These are phyloP conservation scores for Porcisia hertigi DNA, from an alignment of 208 protist species.

Conservation along the genomic window DNA sequence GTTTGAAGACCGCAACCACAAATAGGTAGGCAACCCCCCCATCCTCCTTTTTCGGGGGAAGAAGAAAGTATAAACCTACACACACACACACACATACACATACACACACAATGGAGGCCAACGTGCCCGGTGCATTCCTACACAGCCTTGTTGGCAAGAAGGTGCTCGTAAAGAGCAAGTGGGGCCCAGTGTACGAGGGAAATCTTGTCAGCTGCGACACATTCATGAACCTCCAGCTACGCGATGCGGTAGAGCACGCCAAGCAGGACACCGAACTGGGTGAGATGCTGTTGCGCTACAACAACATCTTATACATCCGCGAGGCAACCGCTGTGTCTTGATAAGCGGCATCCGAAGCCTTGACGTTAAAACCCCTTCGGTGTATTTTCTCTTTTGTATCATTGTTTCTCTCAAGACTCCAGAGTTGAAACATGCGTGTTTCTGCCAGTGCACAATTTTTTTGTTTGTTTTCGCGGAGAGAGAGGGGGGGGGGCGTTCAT, in stretches of 20 bases:
- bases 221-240: constrained; percentile 98
- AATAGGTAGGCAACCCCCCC: neutral
- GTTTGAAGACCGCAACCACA: neutral
- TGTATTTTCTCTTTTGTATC: neutral
- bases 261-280: constrained; percentile 78
- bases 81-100: neutral
- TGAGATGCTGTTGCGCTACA: constrained; percentile 88
- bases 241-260: constrained; percentile 71
- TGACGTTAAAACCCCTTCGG: no score
- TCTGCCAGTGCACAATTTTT: no score
- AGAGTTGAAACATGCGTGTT: neutral
- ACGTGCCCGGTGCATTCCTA: constrained; percentile 92
- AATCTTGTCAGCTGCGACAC: constrained; percentile 94
- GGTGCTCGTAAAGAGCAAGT: constrained; percentile 98
- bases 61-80: neutral
- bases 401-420: neutral
- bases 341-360: neutral
- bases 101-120: constrained; percentile 49
- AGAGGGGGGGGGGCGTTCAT: no score
- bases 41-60: neutral
- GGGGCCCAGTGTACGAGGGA: constrained; percentile 98
- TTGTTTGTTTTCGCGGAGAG: no score
- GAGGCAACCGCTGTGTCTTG: constrained; percentile 46
- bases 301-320: constrained; percentile 91
- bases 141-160: constrained; percentile 92